Conservation (phyloP, 345 rosid genomes). For the Jatropha curcas region DNA sequence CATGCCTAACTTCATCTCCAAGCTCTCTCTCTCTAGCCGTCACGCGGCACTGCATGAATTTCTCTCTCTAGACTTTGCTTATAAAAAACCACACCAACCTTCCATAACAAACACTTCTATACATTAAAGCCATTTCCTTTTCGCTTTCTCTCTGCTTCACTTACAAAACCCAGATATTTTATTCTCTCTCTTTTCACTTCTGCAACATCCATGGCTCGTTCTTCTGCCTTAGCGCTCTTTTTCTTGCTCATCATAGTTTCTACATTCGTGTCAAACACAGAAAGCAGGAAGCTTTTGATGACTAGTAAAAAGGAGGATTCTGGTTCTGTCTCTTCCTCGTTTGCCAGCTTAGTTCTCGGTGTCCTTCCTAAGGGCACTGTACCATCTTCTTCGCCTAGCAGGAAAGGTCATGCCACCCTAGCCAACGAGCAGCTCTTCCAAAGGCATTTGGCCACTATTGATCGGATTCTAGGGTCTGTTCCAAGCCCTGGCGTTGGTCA, state of each 20-base stretch:
- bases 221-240: slow-evolving; percentile 25
- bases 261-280: slow-evolving; percentile 28
- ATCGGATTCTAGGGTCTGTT: slow-evolving; percentile 67
- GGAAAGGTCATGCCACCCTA: slow-evolving; percentile 56
- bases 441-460: slow-evolving; percentile 58
- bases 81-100: slow-evolving; percentile 4
- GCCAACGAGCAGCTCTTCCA: slow-evolving; percentile 47
- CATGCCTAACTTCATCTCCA: slow-evolving; percentile 18
- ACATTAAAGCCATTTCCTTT: background rate
- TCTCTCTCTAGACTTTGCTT: background rate
- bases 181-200: slow-evolving; percentile 2
- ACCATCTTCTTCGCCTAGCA: slow-evolving; percentile 65
- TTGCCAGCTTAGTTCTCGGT: slow-evolving; percentile 40
- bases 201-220: slow-evolving; percentile 46
- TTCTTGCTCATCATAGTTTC: slow-evolving; percentile 34
- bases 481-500: slow-evolving; percentile 93
- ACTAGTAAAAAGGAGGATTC: slow-evolving; percentile 4
- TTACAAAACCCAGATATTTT: slow-evolving; percentile 19
- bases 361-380: slow-evolving; percentile 65
- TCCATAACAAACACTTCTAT: background rate
- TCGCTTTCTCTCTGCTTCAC: background rate
- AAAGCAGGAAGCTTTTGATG: slow-evolving; percentile 50
- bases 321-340: slow-evolving; percentile 15
- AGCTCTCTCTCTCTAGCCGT: slow-evolving; percentile 15
- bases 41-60: slow-evolving; percentile 11